Percentiles rank a stretch among this genome's conserved stretches.
Conservation (phyloP, 2,329 filamentous ascomycete species). For the Didymosphaeria variabile region DNA sequence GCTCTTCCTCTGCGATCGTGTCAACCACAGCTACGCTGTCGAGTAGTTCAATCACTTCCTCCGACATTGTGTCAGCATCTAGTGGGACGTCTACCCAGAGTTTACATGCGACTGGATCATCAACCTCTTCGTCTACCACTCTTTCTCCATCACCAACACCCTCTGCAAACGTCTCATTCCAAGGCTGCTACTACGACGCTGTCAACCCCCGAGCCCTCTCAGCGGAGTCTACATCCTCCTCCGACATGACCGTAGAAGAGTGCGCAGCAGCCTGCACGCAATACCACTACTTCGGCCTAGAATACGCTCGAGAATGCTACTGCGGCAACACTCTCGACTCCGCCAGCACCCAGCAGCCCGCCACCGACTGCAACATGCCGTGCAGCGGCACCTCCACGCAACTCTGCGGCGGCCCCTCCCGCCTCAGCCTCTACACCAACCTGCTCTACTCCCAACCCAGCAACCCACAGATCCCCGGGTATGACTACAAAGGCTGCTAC, state of each 20-base stretch:
- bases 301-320: slow-evolving; percentile 33
- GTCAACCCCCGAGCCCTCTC: slow-evolving; percentile 26
- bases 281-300: slow-evolving; percentile 35
- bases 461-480: slow-evolving; percentile 29
- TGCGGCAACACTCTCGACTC: slow-evolving; percentile 29
- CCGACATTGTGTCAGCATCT: not conserved
- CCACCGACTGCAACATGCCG: slow-evolving; percentile 34
- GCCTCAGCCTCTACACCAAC: slow-evolving; percentile 49
- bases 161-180: slow-evolving; percentile 21
- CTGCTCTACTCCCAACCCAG: slow-evolving; percentile 41
- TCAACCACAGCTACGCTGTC: not conserved
- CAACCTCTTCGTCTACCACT: slow-evolving; percentile 19
- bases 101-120: not conserved
- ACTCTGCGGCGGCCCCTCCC: slow-evolving; percentile 29
- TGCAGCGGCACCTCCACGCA: slow-evolving; percentile 30
- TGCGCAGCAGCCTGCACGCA: slow-evolving; percentile 31
- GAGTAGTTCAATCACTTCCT: not conserved
- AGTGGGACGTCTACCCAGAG: not conserved
- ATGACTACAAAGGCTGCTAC: slow-evolving; percentile 52
- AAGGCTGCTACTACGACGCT: slow-evolving; percentile 36
- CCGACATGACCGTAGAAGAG: slow-evolving; percentile 32
- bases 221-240: slow-evolving; percentile 18
- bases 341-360: slow-evolving; percentile 20
- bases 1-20: not conserved
- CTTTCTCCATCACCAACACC: slow-evolving; percentile 1